A percentile compares a stretch with the other conserved stretches of the same genome.
phyloP scores from a whole-genome alignment of 2,329 filamentous ascomycete species.

The Exophiala aquamarina region DNA sequence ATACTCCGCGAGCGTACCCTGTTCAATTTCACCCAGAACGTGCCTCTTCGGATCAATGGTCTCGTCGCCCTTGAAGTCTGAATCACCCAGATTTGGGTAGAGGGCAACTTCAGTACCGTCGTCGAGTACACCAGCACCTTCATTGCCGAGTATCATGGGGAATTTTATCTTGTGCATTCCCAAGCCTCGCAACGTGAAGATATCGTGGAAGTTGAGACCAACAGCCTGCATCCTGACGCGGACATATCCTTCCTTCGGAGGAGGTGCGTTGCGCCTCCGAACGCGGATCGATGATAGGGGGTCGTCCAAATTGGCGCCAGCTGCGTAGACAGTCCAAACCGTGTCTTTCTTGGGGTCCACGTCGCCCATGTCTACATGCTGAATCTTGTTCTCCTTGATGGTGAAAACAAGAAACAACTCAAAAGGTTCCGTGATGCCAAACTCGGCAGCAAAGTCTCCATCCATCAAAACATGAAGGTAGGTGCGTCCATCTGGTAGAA shows the following conservation, averaged over 20 bases:
- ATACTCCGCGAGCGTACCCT: slow-evolving; percentile 19
- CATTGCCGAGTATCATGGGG: slow-evolving; percentile 21
- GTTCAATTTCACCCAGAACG: slow-evolving; percentile 17
- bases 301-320: slow-evolving; percentile 8
- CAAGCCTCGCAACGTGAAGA: slow-evolving; percentile 19
- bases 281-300: slow-evolving; percentile 18
- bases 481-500: slow-evolving; percentile 7
- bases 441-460: slow-evolving; percentile 16
- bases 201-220: slow-evolving; percentile 20
- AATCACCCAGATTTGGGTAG: slow-evolving; percentile 15
- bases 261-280: slow-evolving; percentile 5
- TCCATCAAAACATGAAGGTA: slow-evolving; percentile 18
- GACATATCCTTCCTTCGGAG: slow-evolving; percentile 14
- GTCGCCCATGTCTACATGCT: slow-evolving; percentile 17
- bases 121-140: slow-evolving; percentile 19
- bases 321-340: slow-evolving; percentile 18
- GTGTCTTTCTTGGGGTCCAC: slow-evolving; percentile 11
- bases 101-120: slow-evolving; percentile 19
- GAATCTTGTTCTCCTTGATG: slow-evolving; percentile 11
- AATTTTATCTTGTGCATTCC: slow-evolving; percentile 16
- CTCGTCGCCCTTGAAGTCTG: slow-evolving; percentile 21
- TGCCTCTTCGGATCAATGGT: slow-evolving; percentile 18
- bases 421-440: slow-evolving; percentile 19
- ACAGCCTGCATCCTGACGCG: slow-evolving; percentile 20
- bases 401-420: slow-evolving; percentile 15